A percentile compares a stretch with the other conserved stretches of the same genome.
Evolutionary conservation across 2,329 filamentous ascomycete species (phyloP).

Genomic region (Pseudopyrenochaeta lycopersici): DNA sequence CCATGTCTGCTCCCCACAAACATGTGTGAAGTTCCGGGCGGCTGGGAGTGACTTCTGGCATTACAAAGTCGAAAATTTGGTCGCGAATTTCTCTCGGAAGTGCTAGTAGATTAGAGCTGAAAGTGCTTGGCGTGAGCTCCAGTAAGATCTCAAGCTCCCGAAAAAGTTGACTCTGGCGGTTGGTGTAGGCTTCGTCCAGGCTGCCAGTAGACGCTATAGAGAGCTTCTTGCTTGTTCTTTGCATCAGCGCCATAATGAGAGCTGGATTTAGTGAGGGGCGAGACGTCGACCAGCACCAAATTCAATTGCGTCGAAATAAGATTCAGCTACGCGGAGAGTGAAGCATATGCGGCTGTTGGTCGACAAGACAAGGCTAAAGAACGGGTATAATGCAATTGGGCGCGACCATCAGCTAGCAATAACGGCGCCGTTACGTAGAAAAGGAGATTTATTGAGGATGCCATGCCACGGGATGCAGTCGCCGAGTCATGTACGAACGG

Average conservation of each 20-base stretch:
- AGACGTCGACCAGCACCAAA: background rate
- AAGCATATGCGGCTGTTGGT: background rate
- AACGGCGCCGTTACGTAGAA: constrained; percentile 10
- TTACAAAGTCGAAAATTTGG: constrained; percentile 35
- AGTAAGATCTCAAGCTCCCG: constrained; percentile 45
- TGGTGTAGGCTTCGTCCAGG: constrained; percentile 34
- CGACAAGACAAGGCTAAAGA: background rate
- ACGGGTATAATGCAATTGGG: constrained; percentile 3
- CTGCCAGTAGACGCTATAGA: constrained; percentile 35
- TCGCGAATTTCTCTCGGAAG: constrained; percentile 42
- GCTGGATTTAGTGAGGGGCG: background rate
- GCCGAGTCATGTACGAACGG: constrained; percentile 16
- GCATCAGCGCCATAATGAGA: constrained; percentile 19
- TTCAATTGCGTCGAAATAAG: background rate
- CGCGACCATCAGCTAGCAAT: constrained; percentile 1
- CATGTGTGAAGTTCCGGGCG: constrained; percentile 46
- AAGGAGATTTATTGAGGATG: constrained; percentile 16
- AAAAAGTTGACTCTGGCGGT: constrained; percentile 44
- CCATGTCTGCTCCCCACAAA: constrained; percentile 47
- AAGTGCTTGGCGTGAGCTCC: constrained; percentile 43
- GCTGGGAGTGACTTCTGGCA: constrained; percentile 24
- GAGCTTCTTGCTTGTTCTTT: constrained; percentile 29
- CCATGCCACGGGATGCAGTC: constrained; percentile 16
- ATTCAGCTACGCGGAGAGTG: background rate
- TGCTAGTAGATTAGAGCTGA: constrained; percentile 41